Evolutionary conservation across 768 basidiomycete species (phyloP).

Genomic region (Trametes gibbosa): DNA sequence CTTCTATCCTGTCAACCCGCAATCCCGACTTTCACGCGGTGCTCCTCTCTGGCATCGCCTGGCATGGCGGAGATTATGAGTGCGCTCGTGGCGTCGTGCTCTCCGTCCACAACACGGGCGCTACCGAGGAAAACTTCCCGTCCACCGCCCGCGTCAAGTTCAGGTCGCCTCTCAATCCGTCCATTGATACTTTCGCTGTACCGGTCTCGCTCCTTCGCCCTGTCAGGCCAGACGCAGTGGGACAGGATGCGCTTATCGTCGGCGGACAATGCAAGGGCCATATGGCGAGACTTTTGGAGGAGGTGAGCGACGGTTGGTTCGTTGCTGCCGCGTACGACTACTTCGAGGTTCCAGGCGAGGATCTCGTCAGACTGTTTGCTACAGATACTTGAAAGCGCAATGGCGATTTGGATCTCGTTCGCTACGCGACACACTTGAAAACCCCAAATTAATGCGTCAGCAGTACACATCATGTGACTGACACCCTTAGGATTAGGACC

Average conservation of each 20-base stretch:
- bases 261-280: conserved; percentile 10
- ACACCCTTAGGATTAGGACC: no score
- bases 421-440: no score
- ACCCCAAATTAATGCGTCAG: no score
- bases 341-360: conserved; percentile 5
- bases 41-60: conserved; percentile 4
- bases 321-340: conserved; percentile 16
- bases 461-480: no score
- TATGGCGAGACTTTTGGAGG: conserved; percentile 13
- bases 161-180: conserved; percentile 1
- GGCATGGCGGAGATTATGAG: conserved; percentile 19
- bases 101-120: conserved; percentile 17
- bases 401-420: no score
- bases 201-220: conserved; percentile 11
- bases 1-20: no score
- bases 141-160: conserved; percentile 16
- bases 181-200: conserved; percentile 3
- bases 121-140: conserved; percentile 1
- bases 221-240: conserved; percentile 4
- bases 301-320: conserved; percentile 18
- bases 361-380: neutral
- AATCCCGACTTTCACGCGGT: no score
- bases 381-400: neutral
- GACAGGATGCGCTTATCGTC: conserved; percentile 13
- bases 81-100: conserved; percentile 12